phyloP scores from a whole-genome alignment of 441 rosid genomes.

The Erodium trifolium region DNA sequence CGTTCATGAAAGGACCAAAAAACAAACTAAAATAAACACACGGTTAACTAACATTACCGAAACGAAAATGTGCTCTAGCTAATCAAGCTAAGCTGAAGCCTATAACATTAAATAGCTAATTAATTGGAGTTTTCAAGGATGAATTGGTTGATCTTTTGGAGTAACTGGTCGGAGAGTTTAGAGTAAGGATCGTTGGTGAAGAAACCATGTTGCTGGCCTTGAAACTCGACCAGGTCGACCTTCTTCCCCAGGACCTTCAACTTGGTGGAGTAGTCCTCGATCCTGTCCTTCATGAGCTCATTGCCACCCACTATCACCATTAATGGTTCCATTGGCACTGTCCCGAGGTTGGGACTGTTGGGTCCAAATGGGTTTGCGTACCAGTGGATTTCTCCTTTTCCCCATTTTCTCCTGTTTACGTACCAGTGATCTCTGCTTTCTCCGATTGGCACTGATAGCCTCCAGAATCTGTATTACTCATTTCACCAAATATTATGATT shows the following conservation, averaged over 20 bases:
- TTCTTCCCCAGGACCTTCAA: slow-evolving; percentile 48
- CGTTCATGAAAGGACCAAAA: too few relatives aligned
- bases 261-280: slow-evolving; percentile 49
- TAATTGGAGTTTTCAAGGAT: slow-evolving; percentile 25
- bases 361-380: slow-evolving; percentile 80
- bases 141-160: slow-evolving; percentile 38
- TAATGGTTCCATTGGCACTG: slow-evolving; percentile 41
- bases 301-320: slow-evolving; percentile 53
- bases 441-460: slow-evolving; percentile 67
- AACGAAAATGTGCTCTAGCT: not conserved
- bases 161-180: slow-evolving; percentile 24
- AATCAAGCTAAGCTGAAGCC: not conserved
- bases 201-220: slow-evolving; percentile 66
- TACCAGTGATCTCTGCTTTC: slow-evolving; percentile 24
- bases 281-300: slow-evolving; percentile 65
- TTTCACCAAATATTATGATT: not conserved
- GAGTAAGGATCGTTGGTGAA: slow-evolving; percentile 54
- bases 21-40: not conserved
- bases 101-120: not conserved
- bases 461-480: slow-evolving; percentile 55
- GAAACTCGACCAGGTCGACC: slow-evolving; percentile 48
- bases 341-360: slow-evolving; percentile 39
- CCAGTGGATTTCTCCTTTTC: too few relatives aligned
- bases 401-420: too few relatives aligned
- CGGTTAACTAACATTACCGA: not conserved